Conservation (phyloP, 192 early-diverging fungal species). For the Jimgerdemannia flammicorona region DNA sequence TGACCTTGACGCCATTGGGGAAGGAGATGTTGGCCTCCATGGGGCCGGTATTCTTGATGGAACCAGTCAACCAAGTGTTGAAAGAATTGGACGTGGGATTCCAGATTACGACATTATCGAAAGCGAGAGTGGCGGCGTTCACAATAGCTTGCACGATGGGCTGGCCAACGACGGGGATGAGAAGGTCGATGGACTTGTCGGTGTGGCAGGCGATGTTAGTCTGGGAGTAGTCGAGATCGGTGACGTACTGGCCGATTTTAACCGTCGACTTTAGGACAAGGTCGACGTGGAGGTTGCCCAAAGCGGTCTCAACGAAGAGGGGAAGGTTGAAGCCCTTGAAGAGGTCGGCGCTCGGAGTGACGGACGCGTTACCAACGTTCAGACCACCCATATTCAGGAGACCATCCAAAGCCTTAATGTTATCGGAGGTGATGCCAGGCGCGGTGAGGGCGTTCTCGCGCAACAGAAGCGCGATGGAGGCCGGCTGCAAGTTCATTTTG, state of each 20-base stretch:
- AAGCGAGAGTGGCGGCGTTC: slow-evolving; percentile 26
- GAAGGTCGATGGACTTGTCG: slow-evolving; percentile 42
- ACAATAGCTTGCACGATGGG: slow-evolving; percentile 56
- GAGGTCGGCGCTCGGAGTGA: slow-evolving; percentile 15
- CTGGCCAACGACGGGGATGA: slow-evolving; percentile 49
- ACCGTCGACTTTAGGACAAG: slow-evolving; percentile 38
- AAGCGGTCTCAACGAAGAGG: slow-evolving; percentile 39
- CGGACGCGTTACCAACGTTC: slow-evolving; percentile 25
- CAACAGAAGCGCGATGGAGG: slow-evolving; percentile 41
- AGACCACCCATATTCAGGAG: slow-evolving; percentile 40
- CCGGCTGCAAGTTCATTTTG: slow-evolving; percentile 49
- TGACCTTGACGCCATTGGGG: slow-evolving; percentile 34
- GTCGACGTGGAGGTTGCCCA: slow-evolving; percentile 42
- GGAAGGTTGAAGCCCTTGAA: slow-evolving; percentile 47
- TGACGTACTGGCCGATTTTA: slow-evolving; percentile 45
- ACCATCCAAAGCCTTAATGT: slow-evolving; percentile 34
- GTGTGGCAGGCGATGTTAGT: slow-evolving; percentile 31
- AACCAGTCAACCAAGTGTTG: slow-evolving; percentile 41
- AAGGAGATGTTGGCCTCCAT: slow-evolving; percentile 43
- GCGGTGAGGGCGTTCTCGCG: slow-evolving; percentile 40
- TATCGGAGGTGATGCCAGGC: slow-evolving; percentile 26
- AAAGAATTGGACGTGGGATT: slow-evolving; percentile 33
- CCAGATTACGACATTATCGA: slow-evolving; percentile 31
- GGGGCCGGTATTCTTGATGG: slow-evolving; percentile 45
- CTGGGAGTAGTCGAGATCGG: slow-evolving; percentile 37